Evolutionary conservation across 2,329 filamentous ascomycete genomes (phyloP).

Genomic region (Westerdykella sp.): DNA sequence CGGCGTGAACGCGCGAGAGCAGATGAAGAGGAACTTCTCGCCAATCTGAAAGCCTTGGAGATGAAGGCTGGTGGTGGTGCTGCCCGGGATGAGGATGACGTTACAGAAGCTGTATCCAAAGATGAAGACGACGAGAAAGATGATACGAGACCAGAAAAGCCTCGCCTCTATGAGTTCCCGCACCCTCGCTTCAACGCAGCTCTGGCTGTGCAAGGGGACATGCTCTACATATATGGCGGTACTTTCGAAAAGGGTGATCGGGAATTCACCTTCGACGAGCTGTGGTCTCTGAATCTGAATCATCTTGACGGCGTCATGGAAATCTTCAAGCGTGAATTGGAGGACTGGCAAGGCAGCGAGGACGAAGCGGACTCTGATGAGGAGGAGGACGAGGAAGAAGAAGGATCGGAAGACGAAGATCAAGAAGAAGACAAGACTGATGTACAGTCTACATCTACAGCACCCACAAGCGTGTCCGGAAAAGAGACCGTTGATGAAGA

Average conservation of each 20-base stretch:
- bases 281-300: constrained; percentile 88
- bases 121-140: constrained; percentile 40
- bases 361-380: constrained; percentile 44
- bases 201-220: constrained; percentile 83
- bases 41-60: constrained; percentile 80
- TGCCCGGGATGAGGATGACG: constrained; percentile 30
- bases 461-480: constrained; percentile 44
- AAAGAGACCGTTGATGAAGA: constrained; percentile 33
- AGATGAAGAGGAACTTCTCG: constrained; percentile 83
- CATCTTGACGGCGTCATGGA: constrained; percentile 93
- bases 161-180: constrained; percentile 71
- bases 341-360: constrained; percentile 67
- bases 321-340: constrained; percentile 76
- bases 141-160: constrained; percentile 49
- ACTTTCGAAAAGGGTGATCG: constrained; percentile 93
- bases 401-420: constrained; percentile 40
- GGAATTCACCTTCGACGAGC: constrained; percentile 92
- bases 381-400: constrained; percentile 36
- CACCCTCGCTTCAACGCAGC: constrained; percentile 88
- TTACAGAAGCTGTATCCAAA: constrained; percentile 18
- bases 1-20: constrained; percentile 70
- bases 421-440: constrained; percentile 54
- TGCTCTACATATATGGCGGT: constrained; percentile 88
- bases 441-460: constrained; percentile 45
- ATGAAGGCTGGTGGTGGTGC: constrained; percentile 59